Evolutionary conservation across 2,329 filamentous ascomycete genomes (phyloP), one percentile per base, ranked within the genome.

Genomic region (Xylaria sp.): DNA sequence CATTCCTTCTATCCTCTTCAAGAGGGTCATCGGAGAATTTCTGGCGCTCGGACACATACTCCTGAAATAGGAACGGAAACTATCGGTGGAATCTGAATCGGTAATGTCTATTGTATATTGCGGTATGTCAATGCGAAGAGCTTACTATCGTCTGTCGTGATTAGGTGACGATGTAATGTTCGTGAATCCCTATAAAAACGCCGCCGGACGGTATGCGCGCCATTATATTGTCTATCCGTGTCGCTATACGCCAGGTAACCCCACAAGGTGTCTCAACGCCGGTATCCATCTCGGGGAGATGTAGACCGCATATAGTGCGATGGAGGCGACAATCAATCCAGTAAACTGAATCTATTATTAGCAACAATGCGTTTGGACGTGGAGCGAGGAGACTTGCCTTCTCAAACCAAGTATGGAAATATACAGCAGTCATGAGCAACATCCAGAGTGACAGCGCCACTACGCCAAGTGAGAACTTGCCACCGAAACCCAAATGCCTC

Each of bases 361-460:
- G 62, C 50, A 54, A 39, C 5, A 5, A 6, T n/a, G 37, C 30
- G 11, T 10, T 30, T 13, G 13, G 19, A 53, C 6, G 6, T 23
- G 8, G 44, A 55, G 47, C 19, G 30, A n/a, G 0, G 16, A n/a
- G 47, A 72, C 80, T 70, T 69, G 90, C 88, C 88, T 97, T 99
- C 78, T 99, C 94, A 69, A 95, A 87, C 92, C 93, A 97, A 0
- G 94, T 99, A 75, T 99, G 94, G 71, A 99, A 99, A 80, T 93
- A 99, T 46, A 95, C 92, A 2, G 92, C 92, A 47, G 94, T 99
- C 94, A 99, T 99, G 62, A 97, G 80, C 72, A 99, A 75, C 94
- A 99, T 99, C 91, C 94, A 97, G 78, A 87, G 83, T 70, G 88
- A 91, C 70, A 97, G 69, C 0, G 75, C 86, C 16, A 89, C 82